Evolutionary conservation across 352 stramenopile species (phyloP).

Genomic region (Globisporangium parvum): DNA sequence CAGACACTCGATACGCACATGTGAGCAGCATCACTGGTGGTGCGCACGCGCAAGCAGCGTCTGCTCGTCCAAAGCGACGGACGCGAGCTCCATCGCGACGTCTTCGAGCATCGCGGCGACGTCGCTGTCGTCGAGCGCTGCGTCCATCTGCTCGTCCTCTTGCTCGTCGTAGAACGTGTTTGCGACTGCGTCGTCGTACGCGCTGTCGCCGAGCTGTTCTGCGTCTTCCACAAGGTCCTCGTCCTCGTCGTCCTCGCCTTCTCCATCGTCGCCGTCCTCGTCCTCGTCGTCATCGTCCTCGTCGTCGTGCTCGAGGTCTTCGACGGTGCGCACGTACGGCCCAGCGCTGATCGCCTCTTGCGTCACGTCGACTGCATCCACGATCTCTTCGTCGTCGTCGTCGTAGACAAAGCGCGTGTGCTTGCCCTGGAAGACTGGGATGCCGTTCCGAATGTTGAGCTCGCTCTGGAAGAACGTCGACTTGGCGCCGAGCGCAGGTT

Average conservation of each 20-base stretch:
- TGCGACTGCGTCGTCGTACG: constrained; percentile 7
- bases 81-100: constrained; percentile 66
- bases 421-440: constrained; percentile 72
- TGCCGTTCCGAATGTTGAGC: constrained; percentile 43
- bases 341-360: constrained; percentile 38
- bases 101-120: constrained; percentile 51
- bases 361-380: constrained; percentile 58
- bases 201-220: background rate
- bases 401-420: constrained; percentile 82
- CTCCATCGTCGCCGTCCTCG: constrained; percentile 19
- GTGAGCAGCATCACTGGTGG: too few species aligned
- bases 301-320: constrained; percentile 39
- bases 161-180: constrained; percentile 21
- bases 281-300: constrained; percentile 28
- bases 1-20: too few species aligned
- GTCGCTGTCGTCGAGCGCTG: constrained; percentile 20
- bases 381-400: constrained; percentile 60
- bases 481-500: constrained; percentile 41
- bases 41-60: constrained; percentile 18
- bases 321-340: constrained; percentile 54
- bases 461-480: constrained; percentile 63
- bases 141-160: constrained; percentile 13
- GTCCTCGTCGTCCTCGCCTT: too few species aligned
- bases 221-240: background rate
- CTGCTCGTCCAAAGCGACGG: constrained; percentile 42